These are phyloP conservation scores for Medicago lupulina DNA, from an alignment of 306 rosid species.

Conservation along the genomic window DNA sequence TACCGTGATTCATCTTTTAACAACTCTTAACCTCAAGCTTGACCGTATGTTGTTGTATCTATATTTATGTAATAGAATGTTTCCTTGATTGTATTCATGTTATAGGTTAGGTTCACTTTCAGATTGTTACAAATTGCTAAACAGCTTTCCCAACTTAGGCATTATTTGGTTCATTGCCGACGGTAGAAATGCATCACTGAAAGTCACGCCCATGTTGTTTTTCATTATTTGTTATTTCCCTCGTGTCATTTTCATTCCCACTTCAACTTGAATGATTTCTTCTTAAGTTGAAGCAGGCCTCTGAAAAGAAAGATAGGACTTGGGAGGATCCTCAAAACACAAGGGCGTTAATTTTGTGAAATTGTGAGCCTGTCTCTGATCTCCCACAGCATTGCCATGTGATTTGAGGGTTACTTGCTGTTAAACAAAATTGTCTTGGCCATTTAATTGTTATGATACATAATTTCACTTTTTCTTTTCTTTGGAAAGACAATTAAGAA, in stretches of 20 bases:
- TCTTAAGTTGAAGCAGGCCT: too few species aligned
- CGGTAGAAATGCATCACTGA: neutral
- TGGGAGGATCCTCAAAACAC: too few species aligned
- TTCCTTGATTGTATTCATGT: neutral
- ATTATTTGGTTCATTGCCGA: neutral
- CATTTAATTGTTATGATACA: neutral
- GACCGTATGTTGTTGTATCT: constrained; percentile 29
- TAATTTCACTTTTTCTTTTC: too few species aligned
- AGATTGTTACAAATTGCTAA: constrained; percentile 27
- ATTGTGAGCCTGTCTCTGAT: neutral
- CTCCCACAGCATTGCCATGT: neutral
- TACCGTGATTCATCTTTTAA: constrained; percentile 37
- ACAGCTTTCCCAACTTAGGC: neutral
- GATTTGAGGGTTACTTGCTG: neutral
- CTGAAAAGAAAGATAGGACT: too few species aligned
- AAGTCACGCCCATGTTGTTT: neutral
- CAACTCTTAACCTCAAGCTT: constrained; percentile 1
- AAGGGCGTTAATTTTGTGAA: neutral
- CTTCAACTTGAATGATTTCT: neutral
- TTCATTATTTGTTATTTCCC: neutral
- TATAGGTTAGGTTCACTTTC: neutral
- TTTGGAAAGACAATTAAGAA: too few species aligned
- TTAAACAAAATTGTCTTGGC: neutral
- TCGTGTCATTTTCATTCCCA: neutral
- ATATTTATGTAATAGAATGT: neutral